Base-by-base conservation (phyloP, 2,329 filamentous ascomycete species). In the Microdochium trichocladiopsis region DNA sequence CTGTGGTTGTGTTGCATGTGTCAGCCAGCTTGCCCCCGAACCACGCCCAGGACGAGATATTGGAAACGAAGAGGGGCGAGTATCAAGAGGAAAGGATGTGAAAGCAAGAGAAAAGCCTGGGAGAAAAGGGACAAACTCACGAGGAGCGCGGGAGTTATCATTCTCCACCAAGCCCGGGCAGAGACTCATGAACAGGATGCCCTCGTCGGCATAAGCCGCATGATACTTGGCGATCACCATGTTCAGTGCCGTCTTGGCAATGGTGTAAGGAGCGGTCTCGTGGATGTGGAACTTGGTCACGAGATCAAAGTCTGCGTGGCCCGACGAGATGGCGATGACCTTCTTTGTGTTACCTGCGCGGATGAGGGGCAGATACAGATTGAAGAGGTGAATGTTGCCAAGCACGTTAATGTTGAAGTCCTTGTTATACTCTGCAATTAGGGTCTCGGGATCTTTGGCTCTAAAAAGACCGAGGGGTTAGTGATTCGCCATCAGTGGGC, bases 301-400 rank as follows among this genome's bases (percentile, higher is more conserved):
- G n/a, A 75, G 62, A 57, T 84, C 84, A 41, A 77, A 18, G 53
- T 83, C 79, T 0, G 72, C 75, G 43, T 72, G 52, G 22, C 77
- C 79, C 0, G 62, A 73, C 6, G 74, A 72, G 4, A 84, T 71
- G 23, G 70, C 58, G 25, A 79, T 70, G n/a, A 82, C 67, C 59
- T 84, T 84, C 62, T 83, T 84, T 12, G 55, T 59, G 1, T 63
- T 59, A 3, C 80, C 74, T 8, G 28, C 28, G 28, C 28, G 14
- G 28, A 31, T 8, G 28, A 31, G 28, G 28, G 28, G 28, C 8
- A 31, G 28, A 31, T 31, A 31, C 14, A 14, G 8, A 14, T 31
- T 31, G 28, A 14, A 31, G 8, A 8, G 28, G 28, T 31, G 28
- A 14, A 31, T 31, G 28, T 31, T 31, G 28, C 28, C 28, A 8